Evolutionary conservation across 352 stramenopile genomes (phyloP).

Genomic region (Saprolegnia diclina): DNA sequence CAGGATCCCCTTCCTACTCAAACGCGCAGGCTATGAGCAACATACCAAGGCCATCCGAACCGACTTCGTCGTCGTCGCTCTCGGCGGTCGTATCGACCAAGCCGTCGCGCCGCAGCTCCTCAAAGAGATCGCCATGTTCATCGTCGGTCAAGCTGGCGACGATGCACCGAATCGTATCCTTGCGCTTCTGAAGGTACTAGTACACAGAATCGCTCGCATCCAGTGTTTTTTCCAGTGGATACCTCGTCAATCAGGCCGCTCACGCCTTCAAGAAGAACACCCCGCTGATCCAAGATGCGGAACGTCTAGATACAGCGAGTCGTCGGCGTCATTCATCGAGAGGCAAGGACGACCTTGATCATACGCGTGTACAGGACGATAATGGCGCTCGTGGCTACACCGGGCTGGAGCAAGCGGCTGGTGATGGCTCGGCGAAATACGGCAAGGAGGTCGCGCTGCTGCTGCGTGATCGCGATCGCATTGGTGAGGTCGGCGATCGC

Average conservation of each 20-base stretch:
- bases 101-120: constrained; percentile 89
- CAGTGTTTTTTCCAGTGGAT: too few species aligned
- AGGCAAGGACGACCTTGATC: constrained; percentile 75
- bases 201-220: too few species aligned
- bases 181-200: constrained; percentile 88
- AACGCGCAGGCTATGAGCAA: not conserved
- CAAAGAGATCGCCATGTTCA: constrained; percentile 91
- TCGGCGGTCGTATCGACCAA: constrained; percentile 90
- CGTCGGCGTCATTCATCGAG: not conserved
- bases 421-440: constrained; percentile 74
- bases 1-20: constrained; percentile 58
- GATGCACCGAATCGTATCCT: constrained; percentile 97
- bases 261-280: constrained; percentile 87
- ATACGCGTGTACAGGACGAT: constrained; percentile 97
- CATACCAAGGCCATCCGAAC: not conserved
- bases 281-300: constrained; percentile 89
- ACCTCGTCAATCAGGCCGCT: constrained; percentile 53
- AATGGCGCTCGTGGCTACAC: constrained; percentile 94
- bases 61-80: constrained; percentile 90
- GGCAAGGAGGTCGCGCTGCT: constrained; percentile 72
- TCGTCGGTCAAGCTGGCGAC: constrained; percentile 88
- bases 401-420: constrained; percentile 90
- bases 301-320: constrained; percentile 42
- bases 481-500: constrained; percentile 60
- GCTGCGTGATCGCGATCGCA: constrained; percentile 79